phyloP scores from a whole-genome alignment of 257 asterid genomes.

The Gynochthodes officinalis region DNA sequence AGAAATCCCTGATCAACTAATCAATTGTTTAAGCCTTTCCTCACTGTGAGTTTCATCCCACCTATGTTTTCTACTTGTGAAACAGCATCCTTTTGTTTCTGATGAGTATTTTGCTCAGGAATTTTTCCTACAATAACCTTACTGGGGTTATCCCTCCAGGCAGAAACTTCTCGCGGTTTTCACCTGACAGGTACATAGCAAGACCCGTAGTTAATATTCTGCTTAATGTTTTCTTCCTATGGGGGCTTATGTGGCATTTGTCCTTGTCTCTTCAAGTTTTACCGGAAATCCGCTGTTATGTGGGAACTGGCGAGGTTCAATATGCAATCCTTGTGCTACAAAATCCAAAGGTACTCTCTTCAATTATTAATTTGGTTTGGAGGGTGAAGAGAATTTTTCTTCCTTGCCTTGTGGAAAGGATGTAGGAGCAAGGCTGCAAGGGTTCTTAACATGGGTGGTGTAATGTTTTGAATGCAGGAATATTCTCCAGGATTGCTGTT shows the following conservation, averaged over 20 bases:
- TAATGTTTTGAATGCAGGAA: conserved; percentile 35
- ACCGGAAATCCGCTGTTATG: conserved; percentile 71
- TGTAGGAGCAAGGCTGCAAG: neutral
- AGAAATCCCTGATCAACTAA: conserved; percentile 69
- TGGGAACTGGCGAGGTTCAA: conserved; percentile 91
- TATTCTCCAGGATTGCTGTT: conserved; percentile 63
- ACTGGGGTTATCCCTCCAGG: conserved; percentile 68
- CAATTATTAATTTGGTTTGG: neutral
- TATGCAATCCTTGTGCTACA: conserved; percentile 59
- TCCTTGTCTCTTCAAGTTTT: conserved; percentile 46
- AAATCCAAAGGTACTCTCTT: conserved; percentile 55
- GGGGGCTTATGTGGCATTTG: neutral
- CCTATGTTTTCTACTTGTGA: conserved; percentile 8
- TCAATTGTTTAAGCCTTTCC: conserved; percentile 79
- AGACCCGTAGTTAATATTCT: neutral
- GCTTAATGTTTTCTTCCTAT: neutral
- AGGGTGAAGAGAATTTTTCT: neutral
- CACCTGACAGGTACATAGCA: conserved; percentile 66
- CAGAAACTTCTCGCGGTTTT: conserved; percentile 75
- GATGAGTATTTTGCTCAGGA: conserved; percentile 43
- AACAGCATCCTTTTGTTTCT: conserved; percentile 5
- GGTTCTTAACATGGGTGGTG: neutral
- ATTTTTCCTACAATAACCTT: conserved; percentile 78
- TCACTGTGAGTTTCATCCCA: conserved; percentile 52
- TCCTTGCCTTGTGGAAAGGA: neutral